A percentile compares a stretch with the other conserved stretches of the same genome.
Evolutionary conservation across 306 rosid species (phyloP).

Genomic region (Cyamopsis tetragonoloba): DNA sequence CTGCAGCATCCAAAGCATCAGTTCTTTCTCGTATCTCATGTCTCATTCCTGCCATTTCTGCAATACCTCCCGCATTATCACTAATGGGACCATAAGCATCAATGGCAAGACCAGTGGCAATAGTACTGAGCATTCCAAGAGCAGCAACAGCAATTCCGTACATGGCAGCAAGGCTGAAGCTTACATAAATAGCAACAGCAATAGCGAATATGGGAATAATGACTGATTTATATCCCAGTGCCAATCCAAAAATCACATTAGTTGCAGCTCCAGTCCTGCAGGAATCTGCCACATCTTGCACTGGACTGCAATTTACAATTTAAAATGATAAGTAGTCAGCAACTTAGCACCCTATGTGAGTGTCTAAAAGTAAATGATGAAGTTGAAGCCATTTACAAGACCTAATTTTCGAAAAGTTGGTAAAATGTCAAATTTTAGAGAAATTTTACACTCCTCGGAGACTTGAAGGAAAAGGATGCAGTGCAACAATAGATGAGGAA

Average conservation of each 20-base stretch:
- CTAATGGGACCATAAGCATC: conserved; percentile 79
- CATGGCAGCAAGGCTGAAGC: conserved; percentile 77
- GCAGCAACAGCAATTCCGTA: conserved; percentile 70
- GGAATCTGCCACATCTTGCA: conserved; percentile 79
- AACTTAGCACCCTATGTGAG: conserved; percentile 18
- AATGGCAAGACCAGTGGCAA: conserved; percentile 69
- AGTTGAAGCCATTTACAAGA: neutral
- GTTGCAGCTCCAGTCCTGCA: conserved; percentile 76
- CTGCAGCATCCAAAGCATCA: conserved; percentile 72
- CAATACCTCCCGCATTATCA: conserved; percentile 74
- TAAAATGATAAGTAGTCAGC: conserved; percentile 17
- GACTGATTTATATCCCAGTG: conserved; percentile 67
- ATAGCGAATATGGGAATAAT: conserved; percentile 63
- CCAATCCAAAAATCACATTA: conserved; percentile 67
- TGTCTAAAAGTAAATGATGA: neutral
- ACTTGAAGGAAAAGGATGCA: neutral
- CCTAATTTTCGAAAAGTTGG: neutral
- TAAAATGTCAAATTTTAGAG: neutral
- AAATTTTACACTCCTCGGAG: neutral
- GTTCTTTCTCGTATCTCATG: conserved; percentile 62
- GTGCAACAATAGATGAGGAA: neutral
- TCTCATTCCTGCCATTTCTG: conserved; percentile 77
- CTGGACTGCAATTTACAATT: conserved; percentile 50
- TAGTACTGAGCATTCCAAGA: conserved; percentile 75
- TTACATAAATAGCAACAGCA: conserved; percentile 62